These are phyloP conservation scores for Xylariaceae sp. DNA, from an alignment of 2,329 filamentous ascomycete genomes.

Conservation along the genomic window DNA sequence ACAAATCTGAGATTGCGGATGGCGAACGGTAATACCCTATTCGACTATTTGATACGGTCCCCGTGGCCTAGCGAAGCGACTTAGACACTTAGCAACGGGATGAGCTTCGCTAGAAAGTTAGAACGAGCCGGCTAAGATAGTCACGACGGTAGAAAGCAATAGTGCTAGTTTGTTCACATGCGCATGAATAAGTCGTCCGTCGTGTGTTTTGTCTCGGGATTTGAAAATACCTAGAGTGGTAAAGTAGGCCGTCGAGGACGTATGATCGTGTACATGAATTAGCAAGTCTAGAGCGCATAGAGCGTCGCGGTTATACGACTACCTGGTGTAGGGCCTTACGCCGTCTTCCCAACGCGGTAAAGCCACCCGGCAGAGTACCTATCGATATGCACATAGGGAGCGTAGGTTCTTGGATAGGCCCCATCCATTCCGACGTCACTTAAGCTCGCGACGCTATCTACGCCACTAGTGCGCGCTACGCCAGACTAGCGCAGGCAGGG, in stretches of 20 bases:
- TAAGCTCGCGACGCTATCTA: neutral
- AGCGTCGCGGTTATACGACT: neutral
- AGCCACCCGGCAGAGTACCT: neutral
- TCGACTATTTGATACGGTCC: neutral
- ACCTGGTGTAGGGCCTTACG: too few relatives aligned
- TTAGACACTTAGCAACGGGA: neutral
- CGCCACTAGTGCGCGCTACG: neutral
- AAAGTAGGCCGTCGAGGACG: too few relatives aligned
- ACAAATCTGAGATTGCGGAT: too few relatives aligned
- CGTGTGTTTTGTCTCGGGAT: neutral
- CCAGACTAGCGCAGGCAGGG: neutral
- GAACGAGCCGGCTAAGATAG: neutral
- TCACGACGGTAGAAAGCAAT: neutral
- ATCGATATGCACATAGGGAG: neutral
- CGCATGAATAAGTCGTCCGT: neutral
- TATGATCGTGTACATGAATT: neutral
- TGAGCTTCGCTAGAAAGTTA: neutral
- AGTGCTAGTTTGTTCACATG: neutral
- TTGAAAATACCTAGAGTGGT: neutral
- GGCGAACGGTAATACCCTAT: too few relatives aligned
- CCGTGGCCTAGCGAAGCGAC: neutral
- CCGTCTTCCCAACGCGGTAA: too few relatives aligned
- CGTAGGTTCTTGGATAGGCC: neutral
- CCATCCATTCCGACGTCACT: neutral
- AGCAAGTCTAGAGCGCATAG: neutral